These are phyloP conservation scores for Penicillium sp. DNA, from an alignment of 2,329 filamentous ascomycete genomes.

Conservation along the genomic window DNA sequence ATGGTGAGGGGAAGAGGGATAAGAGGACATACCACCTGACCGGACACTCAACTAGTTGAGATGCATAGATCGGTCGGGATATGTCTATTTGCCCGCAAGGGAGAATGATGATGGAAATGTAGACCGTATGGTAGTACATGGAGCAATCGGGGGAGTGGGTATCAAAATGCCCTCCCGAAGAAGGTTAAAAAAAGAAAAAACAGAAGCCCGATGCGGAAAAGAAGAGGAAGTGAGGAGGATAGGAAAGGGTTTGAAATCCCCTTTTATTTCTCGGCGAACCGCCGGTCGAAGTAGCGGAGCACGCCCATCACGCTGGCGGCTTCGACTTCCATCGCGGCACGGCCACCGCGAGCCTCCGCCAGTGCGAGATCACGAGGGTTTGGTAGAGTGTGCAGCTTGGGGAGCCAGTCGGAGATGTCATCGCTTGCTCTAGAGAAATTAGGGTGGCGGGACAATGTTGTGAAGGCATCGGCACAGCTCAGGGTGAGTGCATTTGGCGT, in stretches of 20 bases:
- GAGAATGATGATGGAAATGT: neutral
- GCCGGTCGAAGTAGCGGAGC: constrained; percentile 77
- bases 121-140: constrained; percentile 26
- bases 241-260: neutral
- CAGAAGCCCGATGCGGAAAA: constrained; percentile 18
- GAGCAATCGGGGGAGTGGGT: constrained; percentile 26
- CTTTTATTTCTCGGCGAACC: constrained; percentile 58
- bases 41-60: neutral
- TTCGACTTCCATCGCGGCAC: constrained; percentile 74
- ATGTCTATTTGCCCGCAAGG: neutral
- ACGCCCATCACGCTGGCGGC: constrained; percentile 85
- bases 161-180: constrained; percentile 22
- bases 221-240: constrained; percentile 9
- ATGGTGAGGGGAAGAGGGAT: neutral
- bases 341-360: constrained; percentile 26
- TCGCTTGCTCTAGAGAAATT: constrained; percentile 75
- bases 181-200: constrained; percentile 10
- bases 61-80: too few species aligned
- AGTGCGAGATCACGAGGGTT: constrained; percentile 41
- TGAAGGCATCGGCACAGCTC: constrained; percentile 77
- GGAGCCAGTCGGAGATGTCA: constrained; percentile 76
- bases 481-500: constrained; percentile 49
- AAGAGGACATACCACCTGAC: neutral
- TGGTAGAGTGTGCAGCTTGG: constrained; percentile 67
- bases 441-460: constrained; percentile 75